phyloP scores from a whole-genome alignment of 2,329 filamentous ascomycete species.

The Dactylella cylindrospora region DNA sequence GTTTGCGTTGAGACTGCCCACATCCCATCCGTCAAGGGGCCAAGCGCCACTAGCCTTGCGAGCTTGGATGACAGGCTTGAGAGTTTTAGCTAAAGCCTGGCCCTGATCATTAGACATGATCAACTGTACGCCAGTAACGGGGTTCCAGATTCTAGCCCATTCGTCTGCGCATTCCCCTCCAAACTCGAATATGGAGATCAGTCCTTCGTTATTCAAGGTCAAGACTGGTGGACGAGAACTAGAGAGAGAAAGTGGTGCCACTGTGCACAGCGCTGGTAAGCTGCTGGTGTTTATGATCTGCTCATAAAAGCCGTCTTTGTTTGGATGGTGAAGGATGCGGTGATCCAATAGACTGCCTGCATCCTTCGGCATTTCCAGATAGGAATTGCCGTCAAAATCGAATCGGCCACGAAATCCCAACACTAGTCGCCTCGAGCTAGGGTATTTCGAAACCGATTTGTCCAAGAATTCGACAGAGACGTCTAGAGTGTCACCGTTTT shows the following conservation, averaged over 20 bases:
- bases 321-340: constrained; percentile 34
- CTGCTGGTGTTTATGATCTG: constrained; percentile 42
- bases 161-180: constrained; percentile 37
- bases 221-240: constrained; percentile 32
- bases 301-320: constrained; percentile 39
- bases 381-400: constrained; percentile 33
- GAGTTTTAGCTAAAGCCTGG: constrained; percentile 31
- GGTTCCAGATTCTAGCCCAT: constrained; percentile 41
- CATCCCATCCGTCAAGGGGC: constrained; percentile 41
- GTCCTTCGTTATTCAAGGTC: constrained; percentile 35
- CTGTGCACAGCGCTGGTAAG: constrained; percentile 24
- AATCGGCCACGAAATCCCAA: constrained; percentile 27
- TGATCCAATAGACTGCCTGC: constrained; percentile 26
- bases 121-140: constrained; percentile 23
- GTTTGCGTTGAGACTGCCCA: constrained; percentile 39
- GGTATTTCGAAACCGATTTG: constrained; percentile 16
- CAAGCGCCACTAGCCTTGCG: constrained; percentile 31
- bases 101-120: constrained; percentile 40
- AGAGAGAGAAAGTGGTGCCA: constrained; percentile 32
- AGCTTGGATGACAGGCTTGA: constrained; percentile 35
- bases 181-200: constrained; percentile 38
- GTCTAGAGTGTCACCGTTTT: constrained; percentile 29
- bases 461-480: constrained; percentile 36
- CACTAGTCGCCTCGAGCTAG: constrained; percentile 22
- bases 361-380: constrained; percentile 32